Base-by-base conservation (phyloP, 306 rosid genomes). In the Ochetophila trinervis region DNA sequence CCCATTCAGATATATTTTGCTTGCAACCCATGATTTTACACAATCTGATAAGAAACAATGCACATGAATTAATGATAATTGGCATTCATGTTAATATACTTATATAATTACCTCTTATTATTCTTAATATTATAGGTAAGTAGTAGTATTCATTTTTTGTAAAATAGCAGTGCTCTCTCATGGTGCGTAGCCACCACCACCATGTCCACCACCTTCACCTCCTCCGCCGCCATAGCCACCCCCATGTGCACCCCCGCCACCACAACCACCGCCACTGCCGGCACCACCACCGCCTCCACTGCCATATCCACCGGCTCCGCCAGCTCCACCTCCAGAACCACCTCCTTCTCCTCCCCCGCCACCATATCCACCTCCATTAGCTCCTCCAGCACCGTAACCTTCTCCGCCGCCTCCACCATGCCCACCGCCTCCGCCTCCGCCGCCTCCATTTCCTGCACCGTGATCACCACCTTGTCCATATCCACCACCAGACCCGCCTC, bases 401-500 rank as follows among this genome's bases (percentile, higher is more conserved):
- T 35, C 58, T 27, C 86, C 90, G 4, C 83, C 79, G 2, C 61
- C 82, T 3, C 80, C 78, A 9, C 58, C 70, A 42, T 78, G 81
- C 3, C 85, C 81, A 36, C 60, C 72, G 8, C 87, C 87, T 53
- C 76, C 54, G 21, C 81, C 80, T 53, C 76, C 54, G 21, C 81
- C 80, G 14, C 86, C 88, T 22, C 84, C 83, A 44, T 37, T 71
- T 3, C 49, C 88, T 23, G 83, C 86, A 20, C 77, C 82, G 5
- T 48, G 44, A 1, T 79, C 82, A 0, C 69, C 61, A 0, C 87
- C 85, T 0, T 80, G 76, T 0, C 87, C 91, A 6, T 51, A 70
- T 0, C 87, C 85, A 0, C 78, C 78, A 0, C 87, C 91, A 4
- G 55, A 69, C 1, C 79, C 79, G 4, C 72, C 72, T 0, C 75